A percentile compares a stretch with the other conserved stretches of the same genome.
Evolutionary conservation across 371 early-diverging fungal species (phyloP).

Genomic region (Rhizomucor pusillus): DNA sequence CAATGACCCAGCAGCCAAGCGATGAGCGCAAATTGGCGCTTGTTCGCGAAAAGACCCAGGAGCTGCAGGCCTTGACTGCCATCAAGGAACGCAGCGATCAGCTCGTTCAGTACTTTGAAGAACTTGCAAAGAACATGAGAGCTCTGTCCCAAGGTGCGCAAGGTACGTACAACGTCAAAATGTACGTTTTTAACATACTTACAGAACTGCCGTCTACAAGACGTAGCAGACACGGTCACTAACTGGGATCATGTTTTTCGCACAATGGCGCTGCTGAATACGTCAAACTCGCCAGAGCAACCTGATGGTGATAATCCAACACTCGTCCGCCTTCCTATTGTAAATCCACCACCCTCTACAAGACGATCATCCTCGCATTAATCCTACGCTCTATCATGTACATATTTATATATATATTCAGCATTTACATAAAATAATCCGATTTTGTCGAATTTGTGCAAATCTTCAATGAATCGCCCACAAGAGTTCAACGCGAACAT

Average conservation of each 20-base stretch:
- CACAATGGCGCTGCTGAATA: slow-evolving; percentile 6
- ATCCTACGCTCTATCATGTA: neutral
- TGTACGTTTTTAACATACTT: too few relatives aligned
- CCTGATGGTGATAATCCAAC: neutral
- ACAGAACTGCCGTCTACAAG: too few relatives aligned
- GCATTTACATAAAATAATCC: too few relatives aligned
- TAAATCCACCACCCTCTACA: neutral
- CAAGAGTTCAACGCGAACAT: too few relatives aligned
- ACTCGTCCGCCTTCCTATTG: slow-evolving; percentile 6
- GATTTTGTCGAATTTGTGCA: too few relatives aligned
- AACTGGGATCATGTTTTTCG: slow-evolving; percentile 14
- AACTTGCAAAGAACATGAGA: slow-evolving; percentile 3
- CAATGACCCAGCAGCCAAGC: too few relatives aligned
- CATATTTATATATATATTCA: too few relatives aligned
- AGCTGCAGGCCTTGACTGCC: slow-evolving; percentile 1
- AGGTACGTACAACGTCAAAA: slow-evolving; percentile 3
- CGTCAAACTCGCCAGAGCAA: neutral
- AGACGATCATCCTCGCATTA: neutral
- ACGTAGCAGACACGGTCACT: slow-evolving; percentile 1
- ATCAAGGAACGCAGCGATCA: slow-evolving; percentile 8
- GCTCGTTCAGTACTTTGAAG: slow-evolving; percentile 8
- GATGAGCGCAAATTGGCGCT: neutral
- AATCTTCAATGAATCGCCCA: too few relatives aligned
- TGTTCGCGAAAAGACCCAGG: slow-evolving; percentile 9
- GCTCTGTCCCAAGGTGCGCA: slow-evolving; percentile 5